Conservation (phyloP, 2,329 filamentous ascomycete genomes). For the Blastomyces percursus region DNA sequence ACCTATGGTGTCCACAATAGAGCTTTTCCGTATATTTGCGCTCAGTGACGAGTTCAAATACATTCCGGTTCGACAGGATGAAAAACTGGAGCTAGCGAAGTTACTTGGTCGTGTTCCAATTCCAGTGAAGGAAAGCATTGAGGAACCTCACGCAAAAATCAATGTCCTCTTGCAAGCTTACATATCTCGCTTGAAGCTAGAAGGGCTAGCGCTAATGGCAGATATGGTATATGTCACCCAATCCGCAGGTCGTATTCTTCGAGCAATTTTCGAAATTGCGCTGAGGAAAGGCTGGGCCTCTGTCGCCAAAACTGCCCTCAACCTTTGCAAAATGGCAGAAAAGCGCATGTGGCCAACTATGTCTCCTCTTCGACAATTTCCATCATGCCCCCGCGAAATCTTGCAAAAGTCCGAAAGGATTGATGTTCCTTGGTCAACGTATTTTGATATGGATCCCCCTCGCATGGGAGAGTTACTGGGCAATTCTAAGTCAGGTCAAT, state of each 20-base stretch:
- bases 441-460: slow-evolving; percentile 92
- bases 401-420: slow-evolving; percentile 89
- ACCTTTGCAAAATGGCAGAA: slow-evolving; percentile 98
- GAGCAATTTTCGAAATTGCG: slow-evolving; percentile 95
- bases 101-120: slow-evolving; percentile 82
- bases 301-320: slow-evolving; percentile 82
- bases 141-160: slow-evolving; percentile 95
- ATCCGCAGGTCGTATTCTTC: slow-evolving; percentile 87
- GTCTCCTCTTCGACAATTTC: slow-evolving; percentile 88
- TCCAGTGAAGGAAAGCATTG: slow-evolving; percentile 93
- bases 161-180: slow-evolving; percentile 95
- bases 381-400: slow-evolving; percentile 69
- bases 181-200: slow-evolving; percentile 86
- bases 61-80: slow-evolving; percentile 92
- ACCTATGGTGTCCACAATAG: slow-evolving; percentile 82
- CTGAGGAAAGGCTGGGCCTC: slow-evolving; percentile 92
- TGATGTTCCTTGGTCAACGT: slow-evolving; percentile 83
- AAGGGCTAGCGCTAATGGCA: slow-evolving; percentile 91
- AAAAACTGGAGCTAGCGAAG: slow-evolving; percentile 92
- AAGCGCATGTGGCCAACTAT: slow-evolving; percentile 99
- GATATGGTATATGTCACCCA: slow-evolving; percentile 99
- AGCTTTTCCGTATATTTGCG: slow-evolving; percentile 92
- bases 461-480: slow-evolving; percentile 91
- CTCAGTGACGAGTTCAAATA: slow-evolving; percentile 98
- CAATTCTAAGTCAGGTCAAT: slow-evolving; percentile 74